Evolutionary conservation across 768 basidiomycete species (phyloP).

Genomic region (Boletus vinaceobasis): DNA sequence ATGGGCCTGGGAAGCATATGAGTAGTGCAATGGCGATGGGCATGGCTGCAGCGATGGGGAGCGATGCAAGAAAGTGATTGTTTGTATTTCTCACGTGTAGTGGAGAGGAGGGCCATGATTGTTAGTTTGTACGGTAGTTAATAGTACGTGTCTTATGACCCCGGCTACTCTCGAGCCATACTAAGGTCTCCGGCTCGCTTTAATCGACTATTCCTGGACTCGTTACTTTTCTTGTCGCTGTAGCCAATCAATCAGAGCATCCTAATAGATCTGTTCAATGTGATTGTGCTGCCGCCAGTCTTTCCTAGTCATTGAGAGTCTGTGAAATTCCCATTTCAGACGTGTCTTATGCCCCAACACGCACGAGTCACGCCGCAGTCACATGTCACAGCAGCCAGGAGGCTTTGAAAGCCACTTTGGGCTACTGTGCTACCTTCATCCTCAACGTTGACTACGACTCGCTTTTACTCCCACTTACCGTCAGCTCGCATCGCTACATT

Average conservation of each 20-base stretch:
- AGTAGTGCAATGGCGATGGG: slow-evolving; percentile 61
- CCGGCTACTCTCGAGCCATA: too few species aligned
- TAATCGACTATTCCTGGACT: too few species aligned
- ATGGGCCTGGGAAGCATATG: slow-evolving; percentile 55
- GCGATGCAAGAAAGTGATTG: slow-evolving; percentile 15
- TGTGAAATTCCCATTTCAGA: slow-evolving; percentile 14
- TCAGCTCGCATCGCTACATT: slow-evolving; percentile 4
- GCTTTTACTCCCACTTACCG: slow-evolving; percentile 7
- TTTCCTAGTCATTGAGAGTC: too few species aligned
- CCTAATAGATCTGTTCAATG: neutral
- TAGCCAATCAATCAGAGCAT: neutral
- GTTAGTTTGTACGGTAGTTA: neutral
- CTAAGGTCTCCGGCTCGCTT: too few species aligned
- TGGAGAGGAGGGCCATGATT: too few species aligned
- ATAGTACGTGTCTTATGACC: too few species aligned
- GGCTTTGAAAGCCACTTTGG: slow-evolving; percentile 29
- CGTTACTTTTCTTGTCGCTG: neutral
- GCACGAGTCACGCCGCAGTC: slow-evolving; percentile 29
- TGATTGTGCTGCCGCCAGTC: neutral
- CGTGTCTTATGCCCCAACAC: slow-evolving; percentile 13
- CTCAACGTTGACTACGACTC: slow-evolving; percentile 26
- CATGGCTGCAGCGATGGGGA: slow-evolving; percentile 68
- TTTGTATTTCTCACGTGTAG: neutral
- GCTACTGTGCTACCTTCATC: slow-evolving; percentile 20
- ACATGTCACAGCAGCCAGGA: slow-evolving; percentile 33